Evolutionary conservation across 176 grass and related monocot genomes (phyloP).

Genomic region (Oryza longistaminata): DNA sequence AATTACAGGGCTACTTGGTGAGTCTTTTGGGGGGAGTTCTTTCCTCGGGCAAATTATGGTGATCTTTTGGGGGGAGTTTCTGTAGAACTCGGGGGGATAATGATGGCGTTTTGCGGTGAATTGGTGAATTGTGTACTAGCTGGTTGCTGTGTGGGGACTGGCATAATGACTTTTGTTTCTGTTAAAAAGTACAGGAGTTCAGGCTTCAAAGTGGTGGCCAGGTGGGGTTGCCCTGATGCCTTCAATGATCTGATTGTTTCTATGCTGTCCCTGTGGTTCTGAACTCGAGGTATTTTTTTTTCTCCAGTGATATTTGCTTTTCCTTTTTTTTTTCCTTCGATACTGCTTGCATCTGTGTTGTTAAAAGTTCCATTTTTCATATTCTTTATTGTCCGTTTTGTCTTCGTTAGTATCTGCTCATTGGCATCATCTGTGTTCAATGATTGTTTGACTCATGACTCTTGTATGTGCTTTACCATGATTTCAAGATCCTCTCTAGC

Average conservation of each 20-base stretch:
- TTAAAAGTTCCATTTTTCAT: not conserved
- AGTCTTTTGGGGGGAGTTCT: not conserved
- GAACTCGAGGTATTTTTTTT: conserved; percentile 13
- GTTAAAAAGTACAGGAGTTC: conserved; percentile 24
- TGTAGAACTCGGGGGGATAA: not conserved
- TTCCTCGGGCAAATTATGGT: not conserved
- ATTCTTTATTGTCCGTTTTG: not conserved
- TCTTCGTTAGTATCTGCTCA: not conserved
- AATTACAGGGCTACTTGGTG: not conserved
- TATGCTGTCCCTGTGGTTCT: not conserved
- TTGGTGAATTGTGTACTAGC: not conserved
- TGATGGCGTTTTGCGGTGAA: conserved; percentile 17
- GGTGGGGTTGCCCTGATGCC: conserved; percentile 17
- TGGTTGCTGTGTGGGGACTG: conserved; percentile 36
- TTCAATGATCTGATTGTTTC: conserved; percentile 13
- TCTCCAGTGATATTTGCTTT: not conserved
- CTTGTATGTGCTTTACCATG: not conserved
- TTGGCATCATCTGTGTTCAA: not conserved
- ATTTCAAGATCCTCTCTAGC: conserved; percentile 7
- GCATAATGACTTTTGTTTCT: not conserved
- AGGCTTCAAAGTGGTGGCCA: not conserved
- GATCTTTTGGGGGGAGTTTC: not conserved
- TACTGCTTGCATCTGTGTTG: not conserved
- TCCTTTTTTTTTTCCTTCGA: not conserved
- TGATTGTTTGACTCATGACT: not conserved